A percentile compares a stretch with the other conserved stretches of the same genome.
Conservation (phyloP, 441 rosid species). For the Aquilaria agallochum region DNA sequence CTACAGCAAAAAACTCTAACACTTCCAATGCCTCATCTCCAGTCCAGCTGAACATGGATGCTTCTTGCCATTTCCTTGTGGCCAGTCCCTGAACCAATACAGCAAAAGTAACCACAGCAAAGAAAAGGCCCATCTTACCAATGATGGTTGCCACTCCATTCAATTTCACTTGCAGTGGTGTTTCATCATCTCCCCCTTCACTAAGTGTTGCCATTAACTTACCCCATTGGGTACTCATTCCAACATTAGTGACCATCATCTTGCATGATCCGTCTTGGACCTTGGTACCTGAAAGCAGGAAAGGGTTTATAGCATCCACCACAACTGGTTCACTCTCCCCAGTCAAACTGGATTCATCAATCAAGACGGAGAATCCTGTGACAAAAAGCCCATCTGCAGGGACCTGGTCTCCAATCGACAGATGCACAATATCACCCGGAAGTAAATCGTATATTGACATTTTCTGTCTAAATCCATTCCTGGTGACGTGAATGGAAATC, state of each 20-base stretch:
- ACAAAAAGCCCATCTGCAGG: slow-evolving; percentile 73
- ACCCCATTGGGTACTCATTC: slow-evolving; percentile 86
- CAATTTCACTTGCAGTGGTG: slow-evolving; percentile 69
- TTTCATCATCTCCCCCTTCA: slow-evolving; percentile 76
- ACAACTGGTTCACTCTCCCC: slow-evolving; percentile 67
- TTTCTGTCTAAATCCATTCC: slow-evolving; percentile 60
- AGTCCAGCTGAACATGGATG: slow-evolving; percentile 46
- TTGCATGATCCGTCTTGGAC: slow-evolving; percentile 70
- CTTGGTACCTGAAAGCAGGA: slow-evolving; percentile 66
- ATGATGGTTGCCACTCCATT: slow-evolving; percentile 77
- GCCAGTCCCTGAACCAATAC: slow-evolving; percentile 58
- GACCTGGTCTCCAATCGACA: slow-evolving; percentile 64
- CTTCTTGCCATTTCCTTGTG: slow-evolving; percentile 33
- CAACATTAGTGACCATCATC: slow-evolving; percentile 63
- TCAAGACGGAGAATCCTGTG: slow-evolving; percentile 57
- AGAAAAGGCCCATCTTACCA: slow-evolving; percentile 63
- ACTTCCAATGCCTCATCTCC: slow-evolving; percentile 56
- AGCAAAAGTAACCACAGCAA: slow-evolving; percentile 56
- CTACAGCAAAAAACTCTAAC: slow-evolving; percentile 63
- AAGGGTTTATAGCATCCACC: slow-evolving; percentile 53
- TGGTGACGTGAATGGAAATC: slow-evolving; percentile 52
- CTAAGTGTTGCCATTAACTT: slow-evolving; percentile 64
- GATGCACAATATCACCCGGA: slow-evolving; percentile 71
- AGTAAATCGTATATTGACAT: slow-evolving; percentile 62
- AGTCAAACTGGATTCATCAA: slow-evolving; percentile 67